Evolutionary conservation across 768 basidiomycete species (phyloP).

Genomic region (Guyanaporus albipodus): DNA sequence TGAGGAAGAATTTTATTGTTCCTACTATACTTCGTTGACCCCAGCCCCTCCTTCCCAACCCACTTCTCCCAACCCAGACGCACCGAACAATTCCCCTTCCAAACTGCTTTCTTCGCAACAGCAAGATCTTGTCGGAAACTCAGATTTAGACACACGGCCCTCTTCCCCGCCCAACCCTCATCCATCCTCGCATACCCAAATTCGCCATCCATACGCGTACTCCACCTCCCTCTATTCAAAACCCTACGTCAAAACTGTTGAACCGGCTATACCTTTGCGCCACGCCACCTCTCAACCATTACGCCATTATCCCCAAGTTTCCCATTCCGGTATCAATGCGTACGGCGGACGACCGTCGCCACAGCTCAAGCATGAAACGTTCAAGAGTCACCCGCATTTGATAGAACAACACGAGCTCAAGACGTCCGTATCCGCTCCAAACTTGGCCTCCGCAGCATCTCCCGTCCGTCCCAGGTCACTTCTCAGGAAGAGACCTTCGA

Average conservation of each 20-base stretch:
- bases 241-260: background rate
- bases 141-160: conserved; percentile 16
- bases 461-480: conserved; percentile 7
- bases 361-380: conserved; percentile 1
- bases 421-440: conserved; percentile 62
- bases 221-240: conserved; percentile 24
- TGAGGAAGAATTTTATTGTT: conserved; percentile 49
- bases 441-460: conserved; percentile 39
- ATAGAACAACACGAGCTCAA: conserved; percentile 36
- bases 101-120: conserved; percentile 18
- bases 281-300: conserved; percentile 25
- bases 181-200: conserved; percentile 26
- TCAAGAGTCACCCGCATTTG: background rate
- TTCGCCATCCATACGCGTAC: conserved; percentile 52
- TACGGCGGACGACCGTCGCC: conserved; percentile 3
- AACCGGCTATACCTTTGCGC: conserved; percentile 10
- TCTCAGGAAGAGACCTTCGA: conserved; percentile 19
- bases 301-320: conserved; percentile 13
- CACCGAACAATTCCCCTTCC: conserved; percentile 12
- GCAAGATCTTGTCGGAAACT: conserved; percentile 10
- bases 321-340: background rate
- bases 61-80: conserved; percentile 13
- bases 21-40: conserved; percentile 44
- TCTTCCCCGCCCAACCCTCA: conserved; percentile 14
- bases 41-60: conserved; percentile 1